phyloP scores from a whole-genome alignment of 768 basidiomycete species.

The Pleurotus djamor region DNA sequence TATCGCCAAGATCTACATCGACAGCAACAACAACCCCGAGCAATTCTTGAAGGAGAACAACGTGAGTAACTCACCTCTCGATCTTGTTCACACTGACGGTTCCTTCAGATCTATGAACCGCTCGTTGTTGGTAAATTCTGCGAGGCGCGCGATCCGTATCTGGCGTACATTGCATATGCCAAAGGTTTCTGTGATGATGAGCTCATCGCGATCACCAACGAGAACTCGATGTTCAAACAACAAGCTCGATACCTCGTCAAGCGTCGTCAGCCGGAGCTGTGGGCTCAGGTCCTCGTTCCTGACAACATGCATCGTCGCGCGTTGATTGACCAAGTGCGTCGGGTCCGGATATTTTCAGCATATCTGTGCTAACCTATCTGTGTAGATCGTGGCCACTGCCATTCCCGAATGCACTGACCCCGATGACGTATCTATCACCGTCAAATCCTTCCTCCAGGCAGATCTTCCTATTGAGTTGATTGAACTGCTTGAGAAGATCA shows the following conservation, averaged over 20 bases:
- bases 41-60: conserved; percentile 99
- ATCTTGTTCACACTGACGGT: conserved; percentile 10
- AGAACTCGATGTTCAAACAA: conserved; percentile 99
- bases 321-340: conserved; percentile 83
- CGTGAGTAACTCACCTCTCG: conserved; percentile 40
- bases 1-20: conserved; percentile 97
- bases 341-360: neutral
- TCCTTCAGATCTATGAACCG: conserved; percentile 84
- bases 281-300: conserved; percentile 89
- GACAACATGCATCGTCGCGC: conserved; percentile 93
- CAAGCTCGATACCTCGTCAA: conserved; percentile 98
- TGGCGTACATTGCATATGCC: conserved; percentile 98
- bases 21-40: conserved; percentile 98
- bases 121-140: conserved; percentile 98
- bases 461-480: conserved; percentile 97
- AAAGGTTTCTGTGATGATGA: conserved; percentile 99
- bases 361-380: conserved; percentile 1
- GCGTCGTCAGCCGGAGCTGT: conserved; percentile 91
- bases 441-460: conserved; percentile 97
- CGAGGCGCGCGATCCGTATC: conserved; percentile 96
- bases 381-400: conserved; percentile 88
- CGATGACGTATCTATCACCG: conserved; percentile 97
- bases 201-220: conserved; percentile 94
- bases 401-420: conserved; percentile 97
- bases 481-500: conserved; percentile 97